A percentile compares a stretch with the other conserved stretches of the same genome.
Evolutionary conservation across 352 stramenopile species (phyloP).

Genomic region (Discostella stelligera): DNA sequence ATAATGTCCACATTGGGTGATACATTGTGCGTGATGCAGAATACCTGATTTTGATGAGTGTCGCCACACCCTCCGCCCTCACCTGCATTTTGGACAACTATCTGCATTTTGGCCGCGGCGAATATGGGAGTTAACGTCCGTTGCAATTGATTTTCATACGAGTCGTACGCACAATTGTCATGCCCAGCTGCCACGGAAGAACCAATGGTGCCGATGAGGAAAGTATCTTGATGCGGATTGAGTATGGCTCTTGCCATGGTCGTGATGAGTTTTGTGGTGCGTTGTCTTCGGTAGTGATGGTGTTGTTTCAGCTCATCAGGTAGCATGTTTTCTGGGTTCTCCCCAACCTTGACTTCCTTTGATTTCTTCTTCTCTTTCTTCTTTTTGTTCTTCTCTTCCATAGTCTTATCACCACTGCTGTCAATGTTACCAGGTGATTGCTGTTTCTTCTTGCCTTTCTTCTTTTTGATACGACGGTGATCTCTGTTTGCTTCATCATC

Average conservation of each 20-base stretch:
- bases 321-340: slow-evolving; percentile 22
- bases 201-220: slow-evolving; percentile 53
- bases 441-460: background rate
- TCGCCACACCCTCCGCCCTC: slow-evolving; percentile 51
- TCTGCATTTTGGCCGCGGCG: slow-evolving; percentile 40
- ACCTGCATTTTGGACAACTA: slow-evolving; percentile 46
- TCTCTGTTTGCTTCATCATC: background rate
- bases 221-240: slow-evolving; percentile 30
- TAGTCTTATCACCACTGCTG: background rate
- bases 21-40: slow-evolving; percentile 54
- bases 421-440: background rate
- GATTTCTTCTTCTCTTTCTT: background rate
- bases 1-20: slow-evolving; percentile 43
- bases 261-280: slow-evolving; percentile 33
- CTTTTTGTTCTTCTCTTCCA: background rate
- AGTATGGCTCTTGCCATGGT: slow-evolving; percentile 37
- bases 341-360: background rate
- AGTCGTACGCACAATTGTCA: slow-evolving; percentile 51
- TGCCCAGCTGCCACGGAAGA: slow-evolving; percentile 45
- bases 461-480: background rate
- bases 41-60: slow-evolving; percentile 43
- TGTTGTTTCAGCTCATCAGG: slow-evolving; percentile 18
- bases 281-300: slow-evolving; percentile 14
- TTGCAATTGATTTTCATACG: slow-evolving; percentile 54
- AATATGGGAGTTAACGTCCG: slow-evolving; percentile 36